These are phyloP conservation scores for Colletotrichum phormii DNA, from an alignment of 2,329 filamentous ascomycete species.

Conservation along the genomic window DNA sequence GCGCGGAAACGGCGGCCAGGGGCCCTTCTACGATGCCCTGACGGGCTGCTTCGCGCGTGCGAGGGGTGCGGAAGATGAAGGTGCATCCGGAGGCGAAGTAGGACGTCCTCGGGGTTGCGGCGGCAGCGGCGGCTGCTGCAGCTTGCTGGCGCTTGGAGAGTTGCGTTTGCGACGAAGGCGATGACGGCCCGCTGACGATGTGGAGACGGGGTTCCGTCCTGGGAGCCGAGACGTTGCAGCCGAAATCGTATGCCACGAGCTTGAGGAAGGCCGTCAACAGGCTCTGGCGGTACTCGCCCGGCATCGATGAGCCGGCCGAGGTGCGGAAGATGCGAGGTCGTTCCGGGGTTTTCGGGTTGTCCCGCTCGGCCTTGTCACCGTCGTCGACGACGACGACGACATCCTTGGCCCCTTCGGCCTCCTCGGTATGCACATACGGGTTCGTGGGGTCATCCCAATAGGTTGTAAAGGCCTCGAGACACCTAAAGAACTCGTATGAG, in stretches of 20 bases:
- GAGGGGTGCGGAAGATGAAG: slow-evolving; percentile 71
- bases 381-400: slow-evolving; percentile 20
- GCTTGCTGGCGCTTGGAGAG: slow-evolving; percentile 16
- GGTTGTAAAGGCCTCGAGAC: slow-evolving; percentile 67
- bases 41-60: slow-evolving; percentile 69
- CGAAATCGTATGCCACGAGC: slow-evolving; percentile 74
- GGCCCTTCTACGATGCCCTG: slow-evolving; percentile 72
- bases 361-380: slow-evolving; percentile 33
- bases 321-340: slow-evolving; percentile 50
- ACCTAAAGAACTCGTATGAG: slow-evolving; percentile 74
- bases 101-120: slow-evolving; percentile 55
- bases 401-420: slow-evolving; percentile 17
- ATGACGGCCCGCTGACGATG: slow-evolving; percentile 52
- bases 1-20: slow-evolving; percentile 68
- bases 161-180: slow-evolving; percentile 39
- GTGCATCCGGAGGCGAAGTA: slow-evolving; percentile 70
- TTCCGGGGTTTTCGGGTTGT: slow-evolving; percentile 7
- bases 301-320: slow-evolving; percentile 65
- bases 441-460: slow-evolving; percentile 73
- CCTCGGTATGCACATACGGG: slow-evolving; percentile 35
- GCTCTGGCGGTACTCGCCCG: slow-evolving; percentile 66
- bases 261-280: slow-evolving; percentile 72
- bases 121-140: not conserved
- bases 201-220: slow-evolving; percentile 71
- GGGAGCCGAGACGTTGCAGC: slow-evolving; percentile 68